phyloP scores from a whole-genome alignment of 2,329 filamentous ascomycete genomes.

The Pseudogymnoascus sp. region DNA sequence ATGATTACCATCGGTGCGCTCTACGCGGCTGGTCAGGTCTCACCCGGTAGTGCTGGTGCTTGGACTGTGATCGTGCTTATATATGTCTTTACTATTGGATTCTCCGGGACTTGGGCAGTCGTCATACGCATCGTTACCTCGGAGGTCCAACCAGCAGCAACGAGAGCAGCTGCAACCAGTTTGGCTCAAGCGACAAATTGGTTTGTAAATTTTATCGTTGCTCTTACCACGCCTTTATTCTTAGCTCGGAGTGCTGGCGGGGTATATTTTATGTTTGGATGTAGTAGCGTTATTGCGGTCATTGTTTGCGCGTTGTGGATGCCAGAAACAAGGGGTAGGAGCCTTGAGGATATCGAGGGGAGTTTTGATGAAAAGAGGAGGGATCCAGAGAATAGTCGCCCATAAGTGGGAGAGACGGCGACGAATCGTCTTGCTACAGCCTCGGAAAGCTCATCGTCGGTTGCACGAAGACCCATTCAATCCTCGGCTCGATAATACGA shows the following conservation, averaged over 20 bases:
- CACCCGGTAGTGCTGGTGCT: slow-evolving; percentile 29
- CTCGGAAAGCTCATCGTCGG: too few species aligned
- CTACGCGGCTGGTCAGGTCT: slow-evolving; percentile 39
- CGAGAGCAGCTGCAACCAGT: slow-evolving; percentile 44
- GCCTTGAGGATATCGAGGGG: slow-evolving; percentile 17
- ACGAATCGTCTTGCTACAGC: too few species aligned
- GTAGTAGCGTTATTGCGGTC: slow-evolving; percentile 19
- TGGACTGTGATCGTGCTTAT: slow-evolving; percentile 44
- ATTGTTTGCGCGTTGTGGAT: slow-evolving; percentile 18
- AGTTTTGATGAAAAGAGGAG: slow-evolving; percentile 3
- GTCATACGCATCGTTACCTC: slow-evolving; percentile 46
- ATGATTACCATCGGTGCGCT: slow-evolving; percentile 47
- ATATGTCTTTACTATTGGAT: slow-evolving; percentile 40
- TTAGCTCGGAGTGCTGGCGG: slow-evolving; percentile 20
- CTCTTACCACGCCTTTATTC: slow-evolving; percentile 28
- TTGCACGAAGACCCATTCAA: too few species aligned
- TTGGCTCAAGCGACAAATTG: slow-evolving; percentile 41
- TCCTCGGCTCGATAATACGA: too few species aligned
- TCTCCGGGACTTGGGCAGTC: slow-evolving; percentile 44
- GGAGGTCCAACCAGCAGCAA: slow-evolving; percentile 49
- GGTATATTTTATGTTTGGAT: slow-evolving; percentile 25
- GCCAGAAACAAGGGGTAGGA: slow-evolving; percentile 21
- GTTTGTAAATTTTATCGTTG: slow-evolving; percentile 26
- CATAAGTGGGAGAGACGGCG: neutral
- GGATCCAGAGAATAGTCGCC: neutral